These are phyloP conservation scores for Debaryomyces castellii DNA, from an alignment of 805 yeast genomes.

Conservation along the genomic window DNA sequence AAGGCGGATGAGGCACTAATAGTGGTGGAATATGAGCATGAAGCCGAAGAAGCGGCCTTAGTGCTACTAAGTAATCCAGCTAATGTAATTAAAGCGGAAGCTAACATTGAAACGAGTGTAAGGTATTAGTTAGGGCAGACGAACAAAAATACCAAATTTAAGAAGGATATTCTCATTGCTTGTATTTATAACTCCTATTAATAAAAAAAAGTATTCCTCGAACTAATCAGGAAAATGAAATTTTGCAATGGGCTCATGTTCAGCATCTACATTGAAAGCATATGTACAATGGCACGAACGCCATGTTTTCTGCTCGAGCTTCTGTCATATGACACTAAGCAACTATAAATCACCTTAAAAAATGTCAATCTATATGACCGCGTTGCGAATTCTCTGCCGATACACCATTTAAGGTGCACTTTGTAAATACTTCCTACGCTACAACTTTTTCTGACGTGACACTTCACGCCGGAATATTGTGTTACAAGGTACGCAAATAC, in stretches of 20 bases:
- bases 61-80: constrained; percentile 6
- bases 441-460: neutral
- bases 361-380: neutral
- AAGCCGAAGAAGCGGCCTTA: constrained; percentile 12
- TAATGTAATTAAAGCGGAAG: neutral
- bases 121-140: neutral
- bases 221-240: constrained; percentile 1
- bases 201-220: neutral
- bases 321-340: neutral
- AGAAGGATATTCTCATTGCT: neutral
- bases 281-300: neutral
- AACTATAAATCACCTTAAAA: neutral
- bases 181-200: neutral
- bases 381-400: neutral
- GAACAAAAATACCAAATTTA: neutral
- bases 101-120: constrained; percentile 2
- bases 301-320: neutral
- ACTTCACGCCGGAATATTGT: neutral
- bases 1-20: constrained; percentile 39
- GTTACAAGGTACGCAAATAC: neutral
- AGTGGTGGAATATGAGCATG: constrained; percentile 40
- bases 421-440: neutral
- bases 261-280: neutral
- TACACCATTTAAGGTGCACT: neutral
- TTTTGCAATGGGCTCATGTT: neutral